These are phyloP conservation scores for Metrosideros polymorpha DNA, from an alignment of 441 rosid species.

Conservation along the genomic window DNA sequence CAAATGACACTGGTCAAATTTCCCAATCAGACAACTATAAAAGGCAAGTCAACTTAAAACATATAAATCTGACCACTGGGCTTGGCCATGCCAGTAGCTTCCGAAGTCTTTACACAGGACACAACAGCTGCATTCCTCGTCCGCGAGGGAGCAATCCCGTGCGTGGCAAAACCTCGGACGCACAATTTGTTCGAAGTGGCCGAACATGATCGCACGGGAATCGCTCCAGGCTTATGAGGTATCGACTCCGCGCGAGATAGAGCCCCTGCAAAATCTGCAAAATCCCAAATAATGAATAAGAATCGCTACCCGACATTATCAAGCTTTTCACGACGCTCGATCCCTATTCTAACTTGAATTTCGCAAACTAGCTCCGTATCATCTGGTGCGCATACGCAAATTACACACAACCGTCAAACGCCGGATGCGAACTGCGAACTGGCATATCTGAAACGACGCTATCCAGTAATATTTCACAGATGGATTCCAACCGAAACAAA, in stretches of 20 bases:
- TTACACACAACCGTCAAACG: background rate
- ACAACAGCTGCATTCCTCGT: slow-evolving; percentile 16
- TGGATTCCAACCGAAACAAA: background rate
- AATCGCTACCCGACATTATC: background rate
- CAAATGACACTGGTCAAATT: background rate
- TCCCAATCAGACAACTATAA: background rate
- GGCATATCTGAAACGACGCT: background rate
- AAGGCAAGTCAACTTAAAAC: background rate
- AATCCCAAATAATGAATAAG: background rate
- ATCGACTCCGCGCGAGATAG: slow-evolving; percentile 9
- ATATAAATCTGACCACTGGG: slow-evolving; percentile 37
- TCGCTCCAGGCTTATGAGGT: slow-evolving; percentile 13
- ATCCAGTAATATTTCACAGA: background rate
- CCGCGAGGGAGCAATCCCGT: slow-evolving; percentile 8
- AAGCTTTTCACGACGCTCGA: background rate
- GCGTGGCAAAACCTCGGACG: slow-evolving; percentile 19
- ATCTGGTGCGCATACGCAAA: background rate
- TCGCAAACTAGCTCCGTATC: too few relatives aligned
- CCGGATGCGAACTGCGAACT: background rate
- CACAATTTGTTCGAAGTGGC: slow-evolving; percentile 18
- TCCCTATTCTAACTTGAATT: background rate
- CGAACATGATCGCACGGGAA: slow-evolving; percentile 19
- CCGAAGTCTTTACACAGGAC: slow-evolving; percentile 41
- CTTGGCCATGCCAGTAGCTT: slow-evolving; percentile 27
- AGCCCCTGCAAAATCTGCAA: slow-evolving; percentile 33